Conservation (phyloP, 345 rosid species). For the Zanthoxylum bungeanum region DNA sequence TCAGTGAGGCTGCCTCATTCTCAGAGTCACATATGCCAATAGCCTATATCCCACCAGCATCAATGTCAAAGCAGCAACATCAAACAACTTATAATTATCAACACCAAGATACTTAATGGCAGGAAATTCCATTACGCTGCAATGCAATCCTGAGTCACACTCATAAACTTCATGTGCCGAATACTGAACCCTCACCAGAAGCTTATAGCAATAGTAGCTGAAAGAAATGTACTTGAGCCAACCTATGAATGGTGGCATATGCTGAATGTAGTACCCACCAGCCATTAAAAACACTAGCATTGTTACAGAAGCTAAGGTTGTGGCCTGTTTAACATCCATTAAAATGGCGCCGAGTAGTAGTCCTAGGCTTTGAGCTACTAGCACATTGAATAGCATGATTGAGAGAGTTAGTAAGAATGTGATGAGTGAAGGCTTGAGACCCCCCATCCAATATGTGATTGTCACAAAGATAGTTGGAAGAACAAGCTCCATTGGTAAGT, state of each 20-base stretch:
- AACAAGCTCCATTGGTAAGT: constrained; percentile 78
- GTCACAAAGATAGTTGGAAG: constrained; percentile 51
- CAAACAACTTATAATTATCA: constrained; percentile 47
- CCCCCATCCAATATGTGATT: constrained; percentile 80
- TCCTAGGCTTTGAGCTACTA: constrained; percentile 86
- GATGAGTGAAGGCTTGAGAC: constrained; percentile 44
- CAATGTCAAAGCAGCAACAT: constrained; percentile 54
- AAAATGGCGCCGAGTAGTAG: constrained; percentile 81
- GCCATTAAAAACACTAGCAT: constrained; percentile 83
- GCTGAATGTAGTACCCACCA: constrained; percentile 90
- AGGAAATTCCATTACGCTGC: constrained; percentile 76
- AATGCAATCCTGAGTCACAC: constrained; percentile 49
- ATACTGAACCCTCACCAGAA: constrained; percentile 78
- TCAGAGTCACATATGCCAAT: constrained; percentile 71
- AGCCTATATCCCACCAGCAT: constrained; percentile 80
- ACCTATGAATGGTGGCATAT: constrained; percentile 70
- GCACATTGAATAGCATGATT: constrained; percentile 66
- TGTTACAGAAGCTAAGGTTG: constrained; percentile 75
- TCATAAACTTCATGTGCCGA: constrained; percentile 52
- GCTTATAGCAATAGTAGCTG: constrained; percentile 83
- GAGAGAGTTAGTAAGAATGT: constrained; percentile 65
- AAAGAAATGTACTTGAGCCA: constrained; percentile 90
- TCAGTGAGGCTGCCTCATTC: constrained; percentile 43
- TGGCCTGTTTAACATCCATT: constrained; percentile 79
- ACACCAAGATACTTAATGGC: constrained; percentile 52